Conservation (phyloP, 176 grass and related monocot species). For the Pontederia crassipes region DNA sequence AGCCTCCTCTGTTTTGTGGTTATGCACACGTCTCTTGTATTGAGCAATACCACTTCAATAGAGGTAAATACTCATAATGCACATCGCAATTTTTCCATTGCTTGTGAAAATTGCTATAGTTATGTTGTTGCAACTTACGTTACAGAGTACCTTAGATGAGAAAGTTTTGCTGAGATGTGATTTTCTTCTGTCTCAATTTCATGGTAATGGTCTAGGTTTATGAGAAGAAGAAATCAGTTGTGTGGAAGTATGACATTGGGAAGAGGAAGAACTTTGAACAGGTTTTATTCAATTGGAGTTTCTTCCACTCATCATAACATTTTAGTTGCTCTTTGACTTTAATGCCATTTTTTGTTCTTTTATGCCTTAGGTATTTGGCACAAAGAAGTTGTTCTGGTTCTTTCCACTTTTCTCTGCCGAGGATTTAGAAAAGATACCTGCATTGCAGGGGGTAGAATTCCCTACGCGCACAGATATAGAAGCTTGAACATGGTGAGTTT, state of each 20-base stretch:
- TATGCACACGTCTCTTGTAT: constrained; percentile 55
- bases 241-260: constrained; percentile 75
- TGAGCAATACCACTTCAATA: constrained; percentile 64
- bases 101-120: neutral
- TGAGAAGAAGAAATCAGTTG: constrained; percentile 45
- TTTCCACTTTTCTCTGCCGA: constrained; percentile 53
- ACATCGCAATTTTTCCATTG: neutral
- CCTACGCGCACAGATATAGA: constrained; percentile 41
- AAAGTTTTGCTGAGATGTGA: neutral
- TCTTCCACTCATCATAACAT: neutral
- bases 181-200: constrained; percentile 6
- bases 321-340: constrained; percentile 10
- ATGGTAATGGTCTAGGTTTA: constrained; percentile 41
- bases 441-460: constrained; percentile 70
- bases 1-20: constrained; percentile 75
- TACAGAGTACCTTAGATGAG: neutral
- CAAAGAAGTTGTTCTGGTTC: constrained; percentile 74
- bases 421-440: constrained; percentile 55
- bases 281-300: constrained; percentile 17
- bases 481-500: neutral
- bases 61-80: constrained; percentile 42
- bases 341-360: neutral
- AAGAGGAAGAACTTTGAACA: constrained; percentile 81
- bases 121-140: neutral
- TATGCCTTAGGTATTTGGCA: constrained; percentile 64